Conservation (phyloP, 108 stramenopile species). For the Skeletonema potamos region DNA sequence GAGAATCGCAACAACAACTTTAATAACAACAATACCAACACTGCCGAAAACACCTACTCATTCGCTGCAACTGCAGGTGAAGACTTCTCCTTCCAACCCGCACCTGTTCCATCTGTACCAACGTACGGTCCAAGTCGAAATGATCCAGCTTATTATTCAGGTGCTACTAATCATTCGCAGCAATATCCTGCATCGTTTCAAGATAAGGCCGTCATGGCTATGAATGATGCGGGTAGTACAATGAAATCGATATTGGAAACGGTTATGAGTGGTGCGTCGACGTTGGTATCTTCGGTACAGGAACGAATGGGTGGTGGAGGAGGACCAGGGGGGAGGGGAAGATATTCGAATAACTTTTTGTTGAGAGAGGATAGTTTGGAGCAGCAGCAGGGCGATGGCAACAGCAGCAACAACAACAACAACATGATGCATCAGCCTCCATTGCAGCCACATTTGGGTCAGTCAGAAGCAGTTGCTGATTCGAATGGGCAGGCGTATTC, state of each 20-base stretch:
- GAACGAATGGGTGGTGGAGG: conserved; percentile 7
- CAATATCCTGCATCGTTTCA: conserved; percentile 5
- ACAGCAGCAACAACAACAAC: not conserved
- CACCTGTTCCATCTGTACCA: conserved; percentile 1
- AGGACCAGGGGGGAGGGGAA: not conserved
- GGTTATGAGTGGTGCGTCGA: conserved; percentile 1
- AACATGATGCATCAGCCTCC: not conserved
- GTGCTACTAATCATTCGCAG: not conserved
- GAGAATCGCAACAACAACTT: not conserved
- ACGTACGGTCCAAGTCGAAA: conserved; percentile 24
- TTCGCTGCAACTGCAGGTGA: conserved; percentile 15
- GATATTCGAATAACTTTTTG: conserved; percentile 32
- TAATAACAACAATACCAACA: not conserved
- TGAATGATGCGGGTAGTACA: not conserved
- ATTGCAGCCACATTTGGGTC: not conserved
- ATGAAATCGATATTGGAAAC: conserved; percentile 2
- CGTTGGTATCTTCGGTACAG: conserved; percentile 16
- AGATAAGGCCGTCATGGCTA: conserved; percentile 12
- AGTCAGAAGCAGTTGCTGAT: not conserved
- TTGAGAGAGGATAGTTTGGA: conserved; percentile 24
- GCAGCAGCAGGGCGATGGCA: conserved; percentile 2
- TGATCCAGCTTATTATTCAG: not conserved
- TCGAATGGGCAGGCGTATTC: conserved; percentile 19
- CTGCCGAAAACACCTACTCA: conserved; percentile 28
- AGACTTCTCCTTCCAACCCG: conserved; percentile 14